Conservation (phyloP, 148 eudicot species). For the Rhododendron kiyosumense region DNA sequence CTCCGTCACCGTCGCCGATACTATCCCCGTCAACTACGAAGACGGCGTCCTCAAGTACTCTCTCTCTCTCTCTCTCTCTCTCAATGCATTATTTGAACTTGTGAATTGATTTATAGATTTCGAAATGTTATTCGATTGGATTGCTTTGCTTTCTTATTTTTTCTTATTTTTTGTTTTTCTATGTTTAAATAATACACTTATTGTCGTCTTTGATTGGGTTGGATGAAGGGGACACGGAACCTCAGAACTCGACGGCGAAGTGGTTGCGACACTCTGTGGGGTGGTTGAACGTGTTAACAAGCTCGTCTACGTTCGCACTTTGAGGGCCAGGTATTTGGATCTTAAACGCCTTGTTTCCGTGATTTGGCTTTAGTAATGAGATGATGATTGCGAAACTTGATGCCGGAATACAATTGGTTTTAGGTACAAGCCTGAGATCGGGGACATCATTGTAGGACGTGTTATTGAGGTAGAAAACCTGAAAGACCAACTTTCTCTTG, state of each 20-base stretch:
- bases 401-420: background rate
- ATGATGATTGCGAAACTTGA: background rate
- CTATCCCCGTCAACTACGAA: constrained; percentile 60
- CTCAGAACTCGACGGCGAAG: constrained; percentile 52
- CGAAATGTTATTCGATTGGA: background rate
- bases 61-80: background rate
- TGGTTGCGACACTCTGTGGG: constrained; percentile 79
- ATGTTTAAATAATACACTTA: background rate
- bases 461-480: constrained; percentile 63
- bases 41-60: constrained; percentile 75
- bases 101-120: background rate
- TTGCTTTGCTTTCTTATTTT: background rate
- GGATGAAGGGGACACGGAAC: constrained; percentile 88
- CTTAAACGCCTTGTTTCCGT: background rate
- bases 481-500: background rate
- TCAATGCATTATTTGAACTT: background rate
- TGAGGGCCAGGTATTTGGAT: constrained; percentile 63
- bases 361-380: background rate
- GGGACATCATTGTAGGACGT: constrained; percentile 82
- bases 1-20: constrained; percentile 69
- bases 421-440: constrained; percentile 95
- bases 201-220: background rate
- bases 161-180: background rate
- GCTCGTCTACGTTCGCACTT: constrained; percentile 72
- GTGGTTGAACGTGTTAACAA: constrained; percentile 86